A percentile compares a stretch with the other conserved stretches of the same genome.
Conservation (phyloP, 805 yeast species). For the Zygosaccharomyces rouxii region DNA sequence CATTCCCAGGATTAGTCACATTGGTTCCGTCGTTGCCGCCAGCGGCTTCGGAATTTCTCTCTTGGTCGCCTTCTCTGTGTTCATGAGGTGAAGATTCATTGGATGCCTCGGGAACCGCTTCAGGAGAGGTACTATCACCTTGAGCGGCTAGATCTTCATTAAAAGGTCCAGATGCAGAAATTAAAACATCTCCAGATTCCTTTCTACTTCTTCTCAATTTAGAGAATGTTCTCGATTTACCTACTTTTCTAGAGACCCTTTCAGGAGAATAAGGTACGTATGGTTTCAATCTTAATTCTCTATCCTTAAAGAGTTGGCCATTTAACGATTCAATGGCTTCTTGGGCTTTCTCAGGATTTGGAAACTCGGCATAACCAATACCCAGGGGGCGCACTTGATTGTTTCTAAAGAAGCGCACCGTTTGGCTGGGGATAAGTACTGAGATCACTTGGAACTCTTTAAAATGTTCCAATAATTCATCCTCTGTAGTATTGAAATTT, state of each 20-base stretch:
- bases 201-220: conserved; percentile 12
- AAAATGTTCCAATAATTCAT: conserved; percentile 45
- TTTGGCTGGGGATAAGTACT: conserved; percentile 52
- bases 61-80: no score
- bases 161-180: conserved; percentile 2
- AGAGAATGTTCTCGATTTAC: conserved; percentile 10
- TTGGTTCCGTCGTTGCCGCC: not conserved
- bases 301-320: conserved; percentile 50
- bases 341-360: conserved; percentile 55
- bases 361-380: conserved; percentile 79
- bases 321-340: conserved; percentile 60
- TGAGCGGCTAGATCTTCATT: not conserved
- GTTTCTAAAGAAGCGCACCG: conserved; percentile 43
- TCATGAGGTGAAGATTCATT: not conserved
- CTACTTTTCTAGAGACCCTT: conserved; percentile 17
- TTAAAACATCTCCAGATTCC: not conserved
- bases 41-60: not conserved
- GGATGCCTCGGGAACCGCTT: conserved; percentile 2
- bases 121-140: not conserved
- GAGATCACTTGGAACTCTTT: conserved; percentile 40
- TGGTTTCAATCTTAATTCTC: conserved; percentile 39
- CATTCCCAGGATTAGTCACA: conserved; percentile 1
- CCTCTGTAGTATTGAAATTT: conserved; percentile 48
- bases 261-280: conserved; percentile 42
- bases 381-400: conserved; percentile 50